phyloP scores from a whole-genome alignment of 768 basidiomycete species.

The Collybia sp. region DNA sequence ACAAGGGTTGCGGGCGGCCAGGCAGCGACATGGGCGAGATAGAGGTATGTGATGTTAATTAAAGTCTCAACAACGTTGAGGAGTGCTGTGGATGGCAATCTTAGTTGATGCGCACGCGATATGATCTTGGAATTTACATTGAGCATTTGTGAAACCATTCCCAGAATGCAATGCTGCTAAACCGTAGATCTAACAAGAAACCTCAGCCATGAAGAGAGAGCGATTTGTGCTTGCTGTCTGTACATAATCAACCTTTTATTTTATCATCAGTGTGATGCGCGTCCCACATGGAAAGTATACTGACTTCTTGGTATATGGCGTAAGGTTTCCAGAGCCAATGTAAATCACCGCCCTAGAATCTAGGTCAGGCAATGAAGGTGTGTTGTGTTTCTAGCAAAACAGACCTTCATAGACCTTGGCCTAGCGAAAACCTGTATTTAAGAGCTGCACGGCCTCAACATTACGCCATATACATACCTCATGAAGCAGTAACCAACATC shows the following conservation, averaged over 20 bases:
- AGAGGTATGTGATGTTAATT: slow-evolving; percentile 74
- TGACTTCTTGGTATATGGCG: slow-evolving; percentile 65
- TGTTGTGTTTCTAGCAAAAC: not conserved
- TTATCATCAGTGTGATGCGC: not conserved
- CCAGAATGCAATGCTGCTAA: slow-evolving; percentile 54
- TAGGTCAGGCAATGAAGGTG: too few relatives aligned
- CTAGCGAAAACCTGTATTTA: slow-evolving; percentile 27
- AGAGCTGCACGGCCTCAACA: slow-evolving; percentile 1
- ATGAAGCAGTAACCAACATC: slow-evolving; percentile 80
- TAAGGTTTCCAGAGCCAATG: slow-evolving; percentile 94
- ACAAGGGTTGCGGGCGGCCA: slow-evolving; percentile 69
- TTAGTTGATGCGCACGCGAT: not conserved
- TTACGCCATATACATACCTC: slow-evolving; percentile 41
- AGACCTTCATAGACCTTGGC: slow-evolving; percentile 73
- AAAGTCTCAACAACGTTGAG: slow-evolving; percentile 76
- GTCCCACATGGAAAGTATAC: slow-evolving; percentile 24
- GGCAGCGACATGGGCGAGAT: slow-evolving; percentile 57
- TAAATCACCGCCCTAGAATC: slow-evolving; percentile 66
- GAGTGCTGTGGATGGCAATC: slow-evolving; percentile 44
- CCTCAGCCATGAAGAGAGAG: not conserved
- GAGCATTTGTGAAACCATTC: slow-evolving; percentile 83
- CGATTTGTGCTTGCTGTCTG: slow-evolving; percentile 8
- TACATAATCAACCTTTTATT: slow-evolving; percentile 29
- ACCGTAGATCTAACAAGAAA: slow-evolving; percentile 60
- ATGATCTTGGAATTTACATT: slow-evolving; percentile 46